Evolutionary conservation across 2,329 filamentous ascomycete genomes (phyloP), one percentile per base, ranked within the genome.

Genomic region (Botrytis tulipae): DNA sequence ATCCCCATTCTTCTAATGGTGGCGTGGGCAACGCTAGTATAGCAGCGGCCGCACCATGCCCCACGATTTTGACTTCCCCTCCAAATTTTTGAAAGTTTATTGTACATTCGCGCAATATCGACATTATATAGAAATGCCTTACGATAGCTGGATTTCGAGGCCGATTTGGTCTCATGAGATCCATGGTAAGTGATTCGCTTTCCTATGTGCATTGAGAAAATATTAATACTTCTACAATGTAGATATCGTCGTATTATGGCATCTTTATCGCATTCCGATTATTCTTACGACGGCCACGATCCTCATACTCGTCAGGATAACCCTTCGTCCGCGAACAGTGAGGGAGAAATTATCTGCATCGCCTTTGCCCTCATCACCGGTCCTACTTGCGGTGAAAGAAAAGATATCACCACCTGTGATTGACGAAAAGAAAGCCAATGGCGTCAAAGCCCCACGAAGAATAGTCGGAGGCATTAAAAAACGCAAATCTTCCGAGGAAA

Each of bases 211-310:
- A 48, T 48, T 44, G 18, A 7, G 25, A 9, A 61, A n/a, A 40
- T 51, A 40, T 32, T 60, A 70, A 71, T 66, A 48, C 48, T 35
- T 72, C 22, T 62, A 51, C 25, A 65, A 42, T 68, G 29, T 22
- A 80, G 80, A 79, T 57, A 67, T 80, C 71, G 75, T 81, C 32
- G 75, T 75, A 74, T 70, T 80, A 74, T 87, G 86, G 86, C 85
- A 87, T 79, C 77, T 79, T 29, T 83, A 85, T 78, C 84, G 86
- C 75, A 79, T 85, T 35, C 82, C 83, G 20, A 78, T 86, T 57
- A 80, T 87, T 57, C 74, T 85, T 59, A 80, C 81, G 22, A 78
- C 83, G 48, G 80, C 82, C 44, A 81, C 81, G 5, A 74, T 82
- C 35, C 76, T 85, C 12, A 74, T 85, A 57, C 75, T 82, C 32